Conservation (phyloP, 495 filamentous ascomycete species). For the Penicillium pancosmium region DNA sequence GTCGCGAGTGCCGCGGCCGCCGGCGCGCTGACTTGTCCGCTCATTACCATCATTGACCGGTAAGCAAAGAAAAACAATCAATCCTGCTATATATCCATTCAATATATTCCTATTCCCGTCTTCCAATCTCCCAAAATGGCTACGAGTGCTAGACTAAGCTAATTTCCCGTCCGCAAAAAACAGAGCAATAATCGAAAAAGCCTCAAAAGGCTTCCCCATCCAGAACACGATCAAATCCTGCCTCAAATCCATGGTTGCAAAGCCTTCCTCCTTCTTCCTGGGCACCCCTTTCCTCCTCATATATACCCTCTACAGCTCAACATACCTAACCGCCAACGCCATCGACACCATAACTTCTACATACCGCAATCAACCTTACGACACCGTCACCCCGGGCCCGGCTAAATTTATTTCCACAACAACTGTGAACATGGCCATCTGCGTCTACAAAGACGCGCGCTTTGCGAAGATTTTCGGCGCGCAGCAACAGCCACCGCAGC, state of each 20-base stretch:
- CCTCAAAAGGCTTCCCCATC: slow-evolving; percentile 78
- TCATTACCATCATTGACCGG: slow-evolving; percentile 93
- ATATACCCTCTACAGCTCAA: slow-evolving; percentile 85
- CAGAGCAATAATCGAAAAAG: slow-evolving; percentile 95
- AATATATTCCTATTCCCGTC: too few relatives aligned
- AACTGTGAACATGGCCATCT: slow-evolving; percentile 84
- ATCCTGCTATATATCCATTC: not conserved
- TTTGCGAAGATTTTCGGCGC: slow-evolving; percentile 83
- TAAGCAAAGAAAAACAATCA: slow-evolving; percentile 39
- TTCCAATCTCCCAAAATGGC: too few relatives aligned
- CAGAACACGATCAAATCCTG: slow-evolving; percentile 64
- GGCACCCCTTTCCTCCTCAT: slow-evolving; percentile 85
- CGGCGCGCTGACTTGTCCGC: slow-evolving; percentile 79
- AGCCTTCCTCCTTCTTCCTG: slow-evolving; percentile 72
- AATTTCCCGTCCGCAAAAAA: too few relatives aligned
- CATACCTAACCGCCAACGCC: slow-evolving; percentile 86
- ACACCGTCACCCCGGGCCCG: slow-evolving; percentile 68
- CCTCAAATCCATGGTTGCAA: slow-evolving; percentile 61
- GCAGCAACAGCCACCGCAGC: not conserved
- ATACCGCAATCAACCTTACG: slow-evolving; percentile 53
- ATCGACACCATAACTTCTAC: slow-evolving; percentile 83
- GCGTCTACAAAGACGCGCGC: slow-evolving; percentile 89
- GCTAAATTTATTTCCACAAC: slow-evolving; percentile 82
- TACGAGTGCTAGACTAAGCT: too few relatives aligned
- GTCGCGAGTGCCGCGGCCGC: slow-evolving; percentile 71